Evolutionary conservation across 305 asterid species (phyloP).

Genomic region (Fraxinus baroniana): DNA sequence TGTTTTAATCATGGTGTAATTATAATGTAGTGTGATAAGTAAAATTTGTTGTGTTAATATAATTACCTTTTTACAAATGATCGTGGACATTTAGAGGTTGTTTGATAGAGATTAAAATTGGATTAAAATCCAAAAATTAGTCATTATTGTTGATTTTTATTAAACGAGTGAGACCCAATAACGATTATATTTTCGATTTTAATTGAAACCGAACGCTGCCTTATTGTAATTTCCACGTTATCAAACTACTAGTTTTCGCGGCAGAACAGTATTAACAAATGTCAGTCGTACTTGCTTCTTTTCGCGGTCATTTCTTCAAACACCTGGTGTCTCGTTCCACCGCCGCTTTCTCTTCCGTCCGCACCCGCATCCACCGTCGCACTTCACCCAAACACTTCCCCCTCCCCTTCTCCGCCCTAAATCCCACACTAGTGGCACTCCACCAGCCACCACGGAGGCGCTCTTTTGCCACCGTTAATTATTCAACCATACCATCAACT

Average conservation of each 20-base stretch:
- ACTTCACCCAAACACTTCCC: slow-evolving; percentile 19
- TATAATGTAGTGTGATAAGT: too few species aligned
- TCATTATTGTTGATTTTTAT: too few species aligned
- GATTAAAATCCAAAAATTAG: too few species aligned
- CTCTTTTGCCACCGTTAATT: slow-evolving; percentile 24
- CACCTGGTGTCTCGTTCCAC: slow-evolving; percentile 40
- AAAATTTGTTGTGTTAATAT: too few species aligned
- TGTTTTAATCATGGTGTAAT: too few species aligned
- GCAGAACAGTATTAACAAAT: slow-evolving; percentile 9
- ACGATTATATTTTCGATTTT: too few species aligned
- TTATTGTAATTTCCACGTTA: too few species aligned
- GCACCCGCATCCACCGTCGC: background rate
- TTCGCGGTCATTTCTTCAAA: slow-evolving; percentile 70
- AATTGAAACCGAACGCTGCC: too few species aligned
- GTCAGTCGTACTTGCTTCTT: slow-evolving; percentile 33
- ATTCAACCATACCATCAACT: slow-evolving; percentile 33
- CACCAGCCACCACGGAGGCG: slow-evolving; percentile 19
- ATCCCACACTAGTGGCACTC: slow-evolving; percentile 13
- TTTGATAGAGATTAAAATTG: too few species aligned
- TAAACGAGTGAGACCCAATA: too few species aligned
- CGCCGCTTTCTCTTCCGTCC: slow-evolving; percentile 29
- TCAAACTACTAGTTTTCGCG: background rate
- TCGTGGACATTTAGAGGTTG: too few species aligned
- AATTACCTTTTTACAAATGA: too few species aligned
- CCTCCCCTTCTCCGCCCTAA: background rate